Evolutionary conservation across 73 alveolate species (phyloP).

Genomic region (Durusdinium trenchii): DNA sequence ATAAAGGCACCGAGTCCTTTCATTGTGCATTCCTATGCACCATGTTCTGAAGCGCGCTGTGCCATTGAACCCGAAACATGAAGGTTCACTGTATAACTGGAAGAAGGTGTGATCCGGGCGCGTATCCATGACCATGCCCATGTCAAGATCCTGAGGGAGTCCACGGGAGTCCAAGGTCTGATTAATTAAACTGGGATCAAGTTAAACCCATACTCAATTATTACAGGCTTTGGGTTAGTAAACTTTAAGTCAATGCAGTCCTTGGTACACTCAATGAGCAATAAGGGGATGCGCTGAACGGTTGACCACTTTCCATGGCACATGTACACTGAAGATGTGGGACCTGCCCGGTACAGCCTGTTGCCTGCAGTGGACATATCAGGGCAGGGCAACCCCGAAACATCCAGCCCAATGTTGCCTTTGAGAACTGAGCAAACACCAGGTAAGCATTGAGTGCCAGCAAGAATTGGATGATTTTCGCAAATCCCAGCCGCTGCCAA

Average conservation of each 20-base stretch:
- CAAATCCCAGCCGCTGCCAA: background rate
- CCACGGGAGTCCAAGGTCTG: background rate
- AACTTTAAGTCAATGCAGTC: background rate
- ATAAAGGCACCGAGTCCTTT: background rate
- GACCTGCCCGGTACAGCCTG: conserved; percentile 1
- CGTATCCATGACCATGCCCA: background rate
- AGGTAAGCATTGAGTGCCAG: background rate
- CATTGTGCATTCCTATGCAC: background rate
- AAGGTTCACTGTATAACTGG: conserved; percentile 14
- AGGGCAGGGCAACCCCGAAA: conserved; percentile 9
- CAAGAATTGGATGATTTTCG: background rate
- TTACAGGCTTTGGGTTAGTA: background rate
- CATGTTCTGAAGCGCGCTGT: background rate
- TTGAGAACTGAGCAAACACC: background rate
- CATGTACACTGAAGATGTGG: background rate
- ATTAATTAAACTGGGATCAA: background rate
- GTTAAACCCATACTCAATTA: background rate
- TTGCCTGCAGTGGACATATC: background rate
- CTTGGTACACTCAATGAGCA: background rate
- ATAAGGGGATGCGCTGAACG: background rate
- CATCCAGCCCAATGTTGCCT: background rate
- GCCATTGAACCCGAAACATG: background rate
- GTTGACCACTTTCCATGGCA: background rate
- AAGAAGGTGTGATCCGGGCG: background rate
- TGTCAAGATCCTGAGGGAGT: background rate